Evolutionary conservation across 2,329 filamentous ascomycete genomes (phyloP).

Genomic region (Talaromyces islandicus): DNA sequence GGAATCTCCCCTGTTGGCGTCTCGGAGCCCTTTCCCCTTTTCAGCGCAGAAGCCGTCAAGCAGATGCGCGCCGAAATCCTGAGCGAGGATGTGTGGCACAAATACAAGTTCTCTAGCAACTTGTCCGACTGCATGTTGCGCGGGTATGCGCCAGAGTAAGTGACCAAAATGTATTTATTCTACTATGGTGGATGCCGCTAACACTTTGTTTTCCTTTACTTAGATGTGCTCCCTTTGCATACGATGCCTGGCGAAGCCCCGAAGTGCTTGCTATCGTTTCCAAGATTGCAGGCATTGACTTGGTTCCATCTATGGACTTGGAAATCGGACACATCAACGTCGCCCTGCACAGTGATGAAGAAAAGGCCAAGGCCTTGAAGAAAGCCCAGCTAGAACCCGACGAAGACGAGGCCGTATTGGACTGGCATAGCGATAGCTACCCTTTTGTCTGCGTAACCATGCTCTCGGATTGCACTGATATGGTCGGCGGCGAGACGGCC

Average conservation of each 20-base stretch:
- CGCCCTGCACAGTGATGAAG: conserved; percentile 45
- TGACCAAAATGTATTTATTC: conserved; percentile 14
- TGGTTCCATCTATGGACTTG: conserved; percentile 49
- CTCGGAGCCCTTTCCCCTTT: conserved; percentile 60
- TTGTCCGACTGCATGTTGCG: conserved; percentile 52
- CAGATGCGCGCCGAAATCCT: conserved; percentile 60
- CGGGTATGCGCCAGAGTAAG: conserved; percentile 53
- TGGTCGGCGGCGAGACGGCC: conserved; percentile 61
- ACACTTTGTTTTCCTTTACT: background rate
- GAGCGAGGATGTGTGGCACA: conserved; percentile 49
- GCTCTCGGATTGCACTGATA: conserved; percentile 57
- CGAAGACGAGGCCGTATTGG: conserved; percentile 50
- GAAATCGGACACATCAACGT: conserved; percentile 55
- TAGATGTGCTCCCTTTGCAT: conserved; percentile 59
- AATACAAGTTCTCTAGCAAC: conserved; percentile 55
- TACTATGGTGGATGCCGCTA: too few relatives aligned
- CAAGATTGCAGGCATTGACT: conserved; percentile 49
- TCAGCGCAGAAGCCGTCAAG: conserved; percentile 55
- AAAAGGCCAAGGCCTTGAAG: conserved; percentile 40
- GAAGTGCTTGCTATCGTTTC: conserved; percentile 45
- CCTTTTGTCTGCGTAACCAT: conserved; percentile 66
- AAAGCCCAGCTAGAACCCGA: conserved; percentile 32
- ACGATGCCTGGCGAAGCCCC: conserved; percentile 55
- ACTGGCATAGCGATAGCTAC: conserved; percentile 61
- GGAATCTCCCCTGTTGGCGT: conserved; percentile 60